phyloP scores from a whole-genome alignment of 305 asterid species.

The Withania somnifera region DNA sequence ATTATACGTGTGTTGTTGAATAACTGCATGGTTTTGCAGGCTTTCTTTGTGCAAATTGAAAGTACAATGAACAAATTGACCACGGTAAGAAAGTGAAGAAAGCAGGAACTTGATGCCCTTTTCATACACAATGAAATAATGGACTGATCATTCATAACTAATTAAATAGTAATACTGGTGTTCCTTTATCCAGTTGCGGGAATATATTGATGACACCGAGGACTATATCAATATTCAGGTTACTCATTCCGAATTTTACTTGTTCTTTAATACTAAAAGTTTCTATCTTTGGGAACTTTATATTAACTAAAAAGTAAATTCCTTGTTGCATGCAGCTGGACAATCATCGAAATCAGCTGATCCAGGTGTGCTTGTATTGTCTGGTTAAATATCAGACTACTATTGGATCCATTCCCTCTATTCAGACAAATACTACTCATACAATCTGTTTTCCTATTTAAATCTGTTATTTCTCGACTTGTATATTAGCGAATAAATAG shows the following conservation, averaged over 20 bases:
- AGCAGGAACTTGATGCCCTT: neutral
- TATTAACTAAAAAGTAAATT: neutral
- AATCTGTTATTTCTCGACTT: neutral
- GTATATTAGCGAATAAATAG: neutral
- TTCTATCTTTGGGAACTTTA: neutral
- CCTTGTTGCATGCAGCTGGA: slow-evolving; percentile 66
- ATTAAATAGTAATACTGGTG: neutral
- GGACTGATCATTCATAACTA: neutral
- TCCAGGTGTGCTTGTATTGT: slow-evolving; percentile 42
- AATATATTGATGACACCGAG: slow-evolving; percentile 85
- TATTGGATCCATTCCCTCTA: neutral
- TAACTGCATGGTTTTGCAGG: slow-evolving; percentile 32
- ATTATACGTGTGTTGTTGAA: neutral
- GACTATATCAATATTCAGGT: slow-evolving; percentile 97
- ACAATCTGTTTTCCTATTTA: neutral
- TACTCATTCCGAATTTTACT: neutral
- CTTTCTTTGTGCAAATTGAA: slow-evolving; percentile 81
- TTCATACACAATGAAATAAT: neutral
- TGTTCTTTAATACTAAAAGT: neutral
- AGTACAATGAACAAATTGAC: slow-evolving; percentile 78
- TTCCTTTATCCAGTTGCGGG: slow-evolving; percentile 46
- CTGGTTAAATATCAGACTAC: neutral
- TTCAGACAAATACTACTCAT: neutral
- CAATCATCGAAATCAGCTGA: slow-evolving; percentile 88
- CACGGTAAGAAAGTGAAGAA: slow-evolving; percentile 32